Evolutionary conservation across 1,284 basidiomycete species (phyloP), one percentile per base, ranked within the genome.

Genomic region (Pseudozyma flocculosa): DNA sequence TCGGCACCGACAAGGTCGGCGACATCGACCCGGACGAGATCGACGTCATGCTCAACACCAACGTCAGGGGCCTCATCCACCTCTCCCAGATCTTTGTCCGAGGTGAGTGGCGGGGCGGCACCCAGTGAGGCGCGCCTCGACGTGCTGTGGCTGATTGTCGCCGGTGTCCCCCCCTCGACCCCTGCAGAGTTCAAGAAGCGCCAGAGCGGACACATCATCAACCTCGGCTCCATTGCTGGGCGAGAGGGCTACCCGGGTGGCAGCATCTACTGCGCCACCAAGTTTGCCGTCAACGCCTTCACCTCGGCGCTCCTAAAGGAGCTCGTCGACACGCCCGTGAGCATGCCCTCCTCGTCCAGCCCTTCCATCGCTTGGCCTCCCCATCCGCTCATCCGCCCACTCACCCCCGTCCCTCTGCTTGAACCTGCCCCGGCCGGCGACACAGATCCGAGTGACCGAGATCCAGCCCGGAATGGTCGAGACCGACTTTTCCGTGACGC

Each of bases 191-290:
- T 98, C 85, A 97, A 92, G 81, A 84, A 84, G 59, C 87, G 86
- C 72, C 85, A 89, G 67, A 80, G 86, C 0, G 95, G 95, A 0
- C 93, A 96, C 80, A 83, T 99, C 67, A 95, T 99, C 81, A 94
- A 95, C 80, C 82, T 99, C 54, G 93, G 95, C 43, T 93, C 90
- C 14, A 86, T 99, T 54, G 92, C 90, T 40, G 92, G 94, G 38
- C 82, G 87, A 17, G 94, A 98, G 76, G 80, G 94, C 0, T 98
- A 99, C 74, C 86, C 86, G 1, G 70, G 71, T 10, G 72, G 72
- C 22, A 57, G 55, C 3, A 68, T 74, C 50, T 72, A 71, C 70
- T 75, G 70, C 43, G 67, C 73, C 7, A 90, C 89, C 18, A 94
- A 95, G 78, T 85, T 87, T 71, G 95, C 95, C 10, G 87, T 98